Percentiles rank a stretch among this genome's conserved stretches.
Conservation (phyloP, 2,329 filamentous ascomycete species). For the Colletotrichum kahawae region DNA sequence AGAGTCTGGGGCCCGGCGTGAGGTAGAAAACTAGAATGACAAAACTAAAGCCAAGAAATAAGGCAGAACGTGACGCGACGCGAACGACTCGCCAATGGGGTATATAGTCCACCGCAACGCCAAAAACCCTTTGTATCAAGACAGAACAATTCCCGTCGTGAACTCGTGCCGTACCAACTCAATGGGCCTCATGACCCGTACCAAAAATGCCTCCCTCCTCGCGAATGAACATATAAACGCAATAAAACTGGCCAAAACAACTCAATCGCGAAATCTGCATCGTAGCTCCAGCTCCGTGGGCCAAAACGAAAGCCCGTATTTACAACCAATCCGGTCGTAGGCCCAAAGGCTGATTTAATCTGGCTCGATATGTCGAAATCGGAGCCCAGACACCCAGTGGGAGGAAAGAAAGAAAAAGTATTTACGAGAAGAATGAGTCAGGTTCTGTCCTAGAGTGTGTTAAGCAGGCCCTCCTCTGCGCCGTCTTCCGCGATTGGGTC, state of each 20-base stretch:
- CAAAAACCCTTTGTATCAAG: conserved; percentile 9
- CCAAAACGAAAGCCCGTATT: conserved; percentile 1
- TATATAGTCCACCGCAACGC: conserved; percentile 22
- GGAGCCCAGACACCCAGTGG: not conserved
- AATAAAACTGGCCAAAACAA: not conserved
- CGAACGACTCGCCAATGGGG: conserved; percentile 19
- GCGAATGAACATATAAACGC: not conserved
- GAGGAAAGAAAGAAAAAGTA: not conserved
- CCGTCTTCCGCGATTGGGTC: conserved; percentile 79
- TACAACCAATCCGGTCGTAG: not conserved
- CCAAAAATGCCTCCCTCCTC: conserved; percentile 1
- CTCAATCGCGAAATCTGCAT: not conserved
- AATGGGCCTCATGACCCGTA: not conserved
- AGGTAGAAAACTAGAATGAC: not conserved
- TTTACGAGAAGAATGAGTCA: conserved; percentile 2
- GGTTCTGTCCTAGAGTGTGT: not conserved
- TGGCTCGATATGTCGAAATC: not conserved
- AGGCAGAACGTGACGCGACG: conserved; percentile 14
- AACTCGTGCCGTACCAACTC: not conserved
- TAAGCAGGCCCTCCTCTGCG: conserved; percentile 58
- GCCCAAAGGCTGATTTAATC: not conserved
- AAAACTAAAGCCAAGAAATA: not conserved
- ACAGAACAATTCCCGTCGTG: conserved; percentile 10
- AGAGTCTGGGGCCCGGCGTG: not conserved
- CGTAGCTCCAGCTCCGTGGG: not conserved